Percentiles rank a stretch among this genome's conserved stretches.
Evolutionary conservation across 441 rosid genomes (phyloP).

Genomic region (Melastoma candidum): DNA sequence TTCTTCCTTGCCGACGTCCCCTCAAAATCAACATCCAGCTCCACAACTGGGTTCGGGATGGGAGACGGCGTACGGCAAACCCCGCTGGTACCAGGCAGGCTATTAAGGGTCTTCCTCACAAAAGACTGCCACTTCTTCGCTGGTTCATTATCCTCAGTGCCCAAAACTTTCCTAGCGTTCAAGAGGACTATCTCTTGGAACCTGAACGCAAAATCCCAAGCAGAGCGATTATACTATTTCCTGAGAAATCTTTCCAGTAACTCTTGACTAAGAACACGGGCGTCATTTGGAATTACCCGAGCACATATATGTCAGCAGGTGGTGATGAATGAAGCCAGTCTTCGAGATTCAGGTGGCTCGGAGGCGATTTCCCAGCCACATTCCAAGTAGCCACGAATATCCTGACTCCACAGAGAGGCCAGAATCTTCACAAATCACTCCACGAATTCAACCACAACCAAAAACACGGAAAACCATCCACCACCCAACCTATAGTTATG

Average conservation of each 20-base stretch:
- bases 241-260: not conserved
- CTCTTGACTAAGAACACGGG: not conserved
- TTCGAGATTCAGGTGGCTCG: conserved; percentile 51
- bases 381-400: conserved; percentile 76
- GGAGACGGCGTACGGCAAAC: conserved; percentile 80
- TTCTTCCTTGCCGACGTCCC: conserved; percentile 75
- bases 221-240: conserved; percentile 3
- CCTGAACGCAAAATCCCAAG: conserved; percentile 26
- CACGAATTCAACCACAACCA: conserved; percentile 2
- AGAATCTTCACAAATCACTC: conserved; percentile 3
- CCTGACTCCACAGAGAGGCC: conserved; percentile 18
- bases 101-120: conserved; percentile 71
- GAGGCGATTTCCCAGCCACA: conserved; percentile 73
- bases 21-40: conserved; percentile 87
- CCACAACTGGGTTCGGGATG: conserved; percentile 81
- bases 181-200: conserved; percentile 98
- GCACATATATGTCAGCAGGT: conserved; percentile 70
- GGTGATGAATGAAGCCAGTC: conserved; percentile 77
- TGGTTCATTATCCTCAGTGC: conserved; percentile 97
- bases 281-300: conserved; percentile 34
- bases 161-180: conserved; percentile 92
- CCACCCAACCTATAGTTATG: conserved; percentile 42
- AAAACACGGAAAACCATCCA: not conserved
- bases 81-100: conserved; percentile 75
- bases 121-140: conserved; percentile 93